These are phyloP conservation scores for Xanthoconium stramineum DNA, from an alignment of 768 basidiomycete genomes.

Conservation along the genomic window DNA sequence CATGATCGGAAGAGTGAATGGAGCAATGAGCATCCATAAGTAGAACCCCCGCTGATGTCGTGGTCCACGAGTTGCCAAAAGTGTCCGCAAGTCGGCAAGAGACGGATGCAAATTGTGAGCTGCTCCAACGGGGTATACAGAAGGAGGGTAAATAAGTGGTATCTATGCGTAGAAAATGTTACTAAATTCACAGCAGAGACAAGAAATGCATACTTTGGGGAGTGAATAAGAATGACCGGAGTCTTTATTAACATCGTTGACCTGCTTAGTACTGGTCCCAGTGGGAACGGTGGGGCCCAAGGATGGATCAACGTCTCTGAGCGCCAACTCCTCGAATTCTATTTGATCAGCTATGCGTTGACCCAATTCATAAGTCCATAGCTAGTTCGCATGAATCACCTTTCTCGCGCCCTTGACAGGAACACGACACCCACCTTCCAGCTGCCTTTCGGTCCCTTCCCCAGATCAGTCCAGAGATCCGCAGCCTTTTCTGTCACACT, in stretches of 20 bases:
- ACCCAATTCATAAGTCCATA: conserved; percentile 58
- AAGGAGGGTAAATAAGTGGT: conserved; percentile 42
- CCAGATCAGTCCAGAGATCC: conserved; percentile 62
- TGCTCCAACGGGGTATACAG: conserved; percentile 45
- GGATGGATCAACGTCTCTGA: conserved; percentile 71
- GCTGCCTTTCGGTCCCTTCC: conserved; percentile 57
- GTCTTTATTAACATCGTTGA: conserved; percentile 9
- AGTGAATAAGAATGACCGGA: conserved; percentile 5
- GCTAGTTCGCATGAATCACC: conserved; percentile 35
- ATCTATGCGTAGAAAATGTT: conserved; percentile 42
- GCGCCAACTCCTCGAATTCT: conserved; percentile 77
- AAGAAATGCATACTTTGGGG: conserved; percentile 12
- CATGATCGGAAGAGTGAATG: conserved; percentile 73
- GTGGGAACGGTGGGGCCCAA: conserved; percentile 50
- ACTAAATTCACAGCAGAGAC: background rate
- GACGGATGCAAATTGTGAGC: conserved; percentile 30
- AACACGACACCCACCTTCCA: conserved; percentile 60
- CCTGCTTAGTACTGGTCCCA: conserved; percentile 14
- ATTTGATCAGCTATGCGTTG: conserved; percentile 67
- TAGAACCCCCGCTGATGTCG: conserved; percentile 64
- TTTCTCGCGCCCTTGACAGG: conserved; percentile 2
- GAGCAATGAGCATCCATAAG: conserved; percentile 62
- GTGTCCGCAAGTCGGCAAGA: conserved; percentile 44
- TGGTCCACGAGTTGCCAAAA: conserved; percentile 56
- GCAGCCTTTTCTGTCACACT: conserved; percentile 52